Conservation (phyloP, 2,329 filamentous ascomycete genomes). For the Hysterium pulicare region DNA sequence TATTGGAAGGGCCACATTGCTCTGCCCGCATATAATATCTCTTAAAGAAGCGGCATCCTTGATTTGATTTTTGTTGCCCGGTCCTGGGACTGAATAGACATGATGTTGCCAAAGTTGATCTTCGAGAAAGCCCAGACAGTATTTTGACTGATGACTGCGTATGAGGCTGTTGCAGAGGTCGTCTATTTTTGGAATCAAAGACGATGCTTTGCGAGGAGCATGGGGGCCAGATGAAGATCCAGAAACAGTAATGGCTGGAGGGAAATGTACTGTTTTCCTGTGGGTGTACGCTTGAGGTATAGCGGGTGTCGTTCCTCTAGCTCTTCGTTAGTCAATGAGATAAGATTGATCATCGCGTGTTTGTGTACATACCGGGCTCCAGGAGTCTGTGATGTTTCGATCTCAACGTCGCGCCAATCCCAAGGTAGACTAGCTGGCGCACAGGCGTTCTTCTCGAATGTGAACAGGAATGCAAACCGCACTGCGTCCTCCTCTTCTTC, state of each 20-base stretch:
- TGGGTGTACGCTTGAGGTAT: neutral
- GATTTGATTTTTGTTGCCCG: neutral
- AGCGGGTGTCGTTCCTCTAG: neutral
- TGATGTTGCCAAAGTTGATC: slow-evolving; percentile 8
- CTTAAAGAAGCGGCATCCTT: slow-evolving; percentile 2
- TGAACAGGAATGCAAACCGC: too few species aligned
- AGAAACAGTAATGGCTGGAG: slow-evolving; percentile 4
- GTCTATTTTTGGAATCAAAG: slow-evolving; percentile 5
- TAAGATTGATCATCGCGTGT: neutral
- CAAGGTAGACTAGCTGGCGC: slow-evolving; percentile 3
- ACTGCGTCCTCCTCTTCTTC: too few species aligned
- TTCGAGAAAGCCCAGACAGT: slow-evolving; percentile 7
- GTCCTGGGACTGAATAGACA: slow-evolving; percentile 5
- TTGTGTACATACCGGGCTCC: neutral
- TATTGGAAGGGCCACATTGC: neutral
- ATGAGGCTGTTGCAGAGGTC: slow-evolving; percentile 7
- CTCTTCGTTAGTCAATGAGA: neutral
- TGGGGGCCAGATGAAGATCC: neutral
- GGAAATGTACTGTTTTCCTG: slow-evolving; percentile 1
- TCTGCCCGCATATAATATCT: slow-evolving; percentile 1
- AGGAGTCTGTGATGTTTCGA: slow-evolving; percentile 1
- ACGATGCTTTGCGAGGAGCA: too few species aligned
- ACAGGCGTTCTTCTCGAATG: slow-evolving; percentile 2
- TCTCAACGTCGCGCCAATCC: slow-evolving; percentile 9
- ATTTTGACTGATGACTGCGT: neutral